Conservation (phyloP, 768 basidiomycete species). For the Macrolepiota dolichaula region DNA sequence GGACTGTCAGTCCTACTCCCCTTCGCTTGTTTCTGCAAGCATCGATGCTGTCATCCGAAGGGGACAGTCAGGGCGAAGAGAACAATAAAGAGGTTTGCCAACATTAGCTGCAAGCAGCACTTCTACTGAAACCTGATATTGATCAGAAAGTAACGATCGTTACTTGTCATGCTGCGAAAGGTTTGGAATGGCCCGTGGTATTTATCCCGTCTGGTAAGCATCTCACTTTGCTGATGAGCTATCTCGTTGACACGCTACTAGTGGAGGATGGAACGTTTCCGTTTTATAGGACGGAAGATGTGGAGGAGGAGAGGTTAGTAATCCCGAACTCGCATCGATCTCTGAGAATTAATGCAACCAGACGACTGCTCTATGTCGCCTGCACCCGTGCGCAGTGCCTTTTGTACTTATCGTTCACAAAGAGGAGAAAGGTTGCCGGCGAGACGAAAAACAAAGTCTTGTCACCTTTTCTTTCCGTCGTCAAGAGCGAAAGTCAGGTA, state of each 20-base stretch:
- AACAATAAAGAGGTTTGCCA: conserved; percentile 11
- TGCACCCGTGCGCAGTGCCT: conserved; percentile 82
- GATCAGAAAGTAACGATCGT: conserved; percentile 75
- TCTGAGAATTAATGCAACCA: conserved; percentile 21
- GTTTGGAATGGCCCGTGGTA: conserved; percentile 90
- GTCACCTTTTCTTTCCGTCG: conserved; percentile 54
- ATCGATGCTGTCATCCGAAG: conserved; percentile 81
- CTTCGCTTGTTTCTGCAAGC: conserved; percentile 72
- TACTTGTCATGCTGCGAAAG: conserved; percentile 89
- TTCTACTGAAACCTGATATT: neutral
- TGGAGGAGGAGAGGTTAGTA: conserved; percentile 75
- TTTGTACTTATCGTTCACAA: conserved; percentile 53
- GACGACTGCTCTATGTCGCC: conserved; percentile 84
- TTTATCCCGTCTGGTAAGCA: conserved; percentile 65
- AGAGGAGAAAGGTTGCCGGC: conserved; percentile 52
- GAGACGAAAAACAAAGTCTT: conserved; percentile 45
- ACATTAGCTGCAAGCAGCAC: neutral
- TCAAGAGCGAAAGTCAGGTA: conserved; percentile 41
- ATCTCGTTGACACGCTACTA: conserved; percentile 21
- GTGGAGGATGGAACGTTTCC: conserved; percentile 77
- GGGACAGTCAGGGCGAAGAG: conserved; percentile 49
- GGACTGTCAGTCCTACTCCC: conserved; percentile 40
- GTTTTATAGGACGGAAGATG: conserved; percentile 67
- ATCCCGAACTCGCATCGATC: neutral
- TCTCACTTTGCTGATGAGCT: neutral